Evolutionary conservation across 2,329 filamentous ascomycete genomes (phyloP).

Genomic region (Penicillium sumatraense): DNA sequence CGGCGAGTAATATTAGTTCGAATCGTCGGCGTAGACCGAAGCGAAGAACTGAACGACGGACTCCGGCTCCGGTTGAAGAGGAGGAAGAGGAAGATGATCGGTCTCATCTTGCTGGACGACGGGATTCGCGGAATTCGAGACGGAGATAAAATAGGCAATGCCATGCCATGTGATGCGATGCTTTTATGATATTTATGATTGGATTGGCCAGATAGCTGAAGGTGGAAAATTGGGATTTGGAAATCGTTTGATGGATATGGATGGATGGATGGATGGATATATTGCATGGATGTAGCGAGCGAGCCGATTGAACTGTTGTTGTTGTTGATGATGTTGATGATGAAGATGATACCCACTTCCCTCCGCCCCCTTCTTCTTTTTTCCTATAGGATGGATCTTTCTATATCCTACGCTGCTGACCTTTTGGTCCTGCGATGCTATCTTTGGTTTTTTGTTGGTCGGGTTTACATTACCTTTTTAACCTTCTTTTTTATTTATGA

Average conservation of each 20-base stretch:
- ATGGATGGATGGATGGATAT: conserved; percentile 5
- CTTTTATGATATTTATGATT: neutral
- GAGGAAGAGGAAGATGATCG: conserved; percentile 49
- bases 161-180: neutral
- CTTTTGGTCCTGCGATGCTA: neutral
- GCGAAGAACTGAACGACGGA: conserved; percentile 53
- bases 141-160: conserved; percentile 23
- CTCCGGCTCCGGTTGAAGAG: conserved; percentile 53
- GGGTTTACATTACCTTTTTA: no score
- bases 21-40: conserved; percentile 50
- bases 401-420: neutral
- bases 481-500: conserved; percentile 12
- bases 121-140: conserved; percentile 30
- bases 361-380: no score
- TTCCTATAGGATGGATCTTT: no score
- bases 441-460: conserved; percentile 4
- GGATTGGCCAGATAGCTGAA: neutral
- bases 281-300: conserved; percentile 13
- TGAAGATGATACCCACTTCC: conserved; percentile 22
- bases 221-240: neutral
- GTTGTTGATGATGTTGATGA: conserved; percentile 5
- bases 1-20: conserved; percentile 55
- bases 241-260: neutral
- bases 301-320: conserved; percentile 3
- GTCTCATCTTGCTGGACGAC: conserved; percentile 24